Percentiles rank a stretch among this genome's conserved stretches.
These are phyloP conservation scores for Climacium dendroides DNA, from an alignment of 225 moss, liverwort and hornwort genomes.

Conservation along the genomic window DNA sequence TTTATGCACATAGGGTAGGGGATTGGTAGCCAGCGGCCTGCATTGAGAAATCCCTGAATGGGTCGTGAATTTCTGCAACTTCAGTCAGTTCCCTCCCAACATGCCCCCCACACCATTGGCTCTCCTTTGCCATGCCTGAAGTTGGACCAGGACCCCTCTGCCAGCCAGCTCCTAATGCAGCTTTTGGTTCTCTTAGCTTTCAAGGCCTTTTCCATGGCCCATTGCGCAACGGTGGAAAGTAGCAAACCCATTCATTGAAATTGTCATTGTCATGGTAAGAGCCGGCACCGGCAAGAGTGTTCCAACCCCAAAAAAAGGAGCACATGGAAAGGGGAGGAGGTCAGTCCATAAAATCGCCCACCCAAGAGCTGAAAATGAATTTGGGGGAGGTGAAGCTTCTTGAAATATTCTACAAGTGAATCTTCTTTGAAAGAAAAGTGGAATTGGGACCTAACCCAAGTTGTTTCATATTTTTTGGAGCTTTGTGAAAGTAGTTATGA, in stretches of 20 bases:
- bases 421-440: too few relatives aligned
- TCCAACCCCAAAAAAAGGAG: too few relatives aligned
- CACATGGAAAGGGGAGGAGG: too few relatives aligned
- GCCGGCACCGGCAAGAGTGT: too few relatives aligned
- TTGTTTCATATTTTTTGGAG: too few relatives aligned
- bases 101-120: background rate
- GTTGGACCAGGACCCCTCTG: background rate
- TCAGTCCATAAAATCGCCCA: too few relatives aligned
- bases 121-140: background rate
- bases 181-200: background rate
- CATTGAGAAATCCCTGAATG: background rate
- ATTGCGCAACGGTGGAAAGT: background rate
- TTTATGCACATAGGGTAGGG: background rate
- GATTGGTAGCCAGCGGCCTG: background rate
- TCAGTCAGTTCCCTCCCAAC: background rate
- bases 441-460: too few relatives aligned
- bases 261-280: background rate
- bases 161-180: background rate
- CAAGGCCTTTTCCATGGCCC: background rate
- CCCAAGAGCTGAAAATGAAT: too few relatives aligned
- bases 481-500: too few relatives aligned
- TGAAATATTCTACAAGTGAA: too few relatives aligned
- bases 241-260: background rate
- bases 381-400: too few relatives aligned
- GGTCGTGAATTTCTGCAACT: background rate